Evolutionary conservation across 441 rosid species (phyloP).

Genomic region (Eutrema salsugineum): DNA sequence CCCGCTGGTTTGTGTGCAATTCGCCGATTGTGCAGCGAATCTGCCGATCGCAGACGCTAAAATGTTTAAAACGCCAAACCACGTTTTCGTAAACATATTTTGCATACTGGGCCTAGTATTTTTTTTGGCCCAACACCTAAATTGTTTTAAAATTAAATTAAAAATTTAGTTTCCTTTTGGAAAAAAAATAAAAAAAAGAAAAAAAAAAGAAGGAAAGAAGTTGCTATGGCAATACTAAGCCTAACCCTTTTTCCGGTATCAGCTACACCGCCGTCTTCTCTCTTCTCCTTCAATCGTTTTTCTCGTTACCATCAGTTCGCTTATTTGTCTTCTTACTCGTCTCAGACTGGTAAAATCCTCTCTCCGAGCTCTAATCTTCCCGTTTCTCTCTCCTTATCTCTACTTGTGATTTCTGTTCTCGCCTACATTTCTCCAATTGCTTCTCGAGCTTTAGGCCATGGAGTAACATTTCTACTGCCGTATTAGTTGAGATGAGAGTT

Average conservation of each 20-base stretch:
- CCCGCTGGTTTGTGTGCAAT: background rate
- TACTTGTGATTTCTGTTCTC: background rate
- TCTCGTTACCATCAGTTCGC: slow-evolving; percentile 24
- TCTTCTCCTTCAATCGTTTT: slow-evolving; percentile 35
- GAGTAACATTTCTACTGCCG: background rate
- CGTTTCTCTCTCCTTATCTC: background rate
- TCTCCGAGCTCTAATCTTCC: background rate
- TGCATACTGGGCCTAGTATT: slow-evolving; percentile 2
- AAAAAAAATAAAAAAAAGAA: background rate
- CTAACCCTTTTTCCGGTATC: slow-evolving; percentile 40
- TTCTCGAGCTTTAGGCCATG: background rate
- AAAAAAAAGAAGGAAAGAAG: background rate
- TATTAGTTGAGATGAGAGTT: background rate
- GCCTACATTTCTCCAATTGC: background rate
- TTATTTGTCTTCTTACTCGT: slow-evolving; percentile 6
- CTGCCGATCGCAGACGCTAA: background rate
- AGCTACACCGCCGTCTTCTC: slow-evolving; percentile 37
- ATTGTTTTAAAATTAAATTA: background rate
- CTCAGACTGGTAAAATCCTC: slow-evolving; percentile 38
- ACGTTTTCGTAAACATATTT: background rate
- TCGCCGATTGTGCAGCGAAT: background rate
- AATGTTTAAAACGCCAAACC: background rate
- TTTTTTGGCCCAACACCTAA: background rate
- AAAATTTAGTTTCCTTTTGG: background rate
- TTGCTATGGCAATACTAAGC: slow-evolving; percentile 21